A percentile compares a stretch with the other conserved stretches of the same genome.
Conservation (phyloP, 2,329 filamentous ascomycete species). For the Pseudopyricularia javanii region DNA sequence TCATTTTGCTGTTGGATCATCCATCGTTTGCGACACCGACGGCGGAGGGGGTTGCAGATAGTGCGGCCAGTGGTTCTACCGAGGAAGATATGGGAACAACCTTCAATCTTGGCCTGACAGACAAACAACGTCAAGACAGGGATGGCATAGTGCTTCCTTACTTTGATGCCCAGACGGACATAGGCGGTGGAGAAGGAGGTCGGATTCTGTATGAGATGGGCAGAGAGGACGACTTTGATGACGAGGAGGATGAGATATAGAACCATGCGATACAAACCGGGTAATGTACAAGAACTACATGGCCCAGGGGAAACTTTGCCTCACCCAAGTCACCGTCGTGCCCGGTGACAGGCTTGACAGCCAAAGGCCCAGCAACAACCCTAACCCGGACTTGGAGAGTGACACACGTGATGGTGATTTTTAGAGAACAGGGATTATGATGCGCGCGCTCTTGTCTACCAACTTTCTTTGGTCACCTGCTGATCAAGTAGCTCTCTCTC, state of each 20-base stretch:
- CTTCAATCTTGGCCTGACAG: slow-evolving; percentile 77
- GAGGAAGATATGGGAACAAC: slow-evolving; percentile 57
- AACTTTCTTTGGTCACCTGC: background rate
- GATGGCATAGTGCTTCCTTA: slow-evolving; percentile 90
- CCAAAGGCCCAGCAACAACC: background rate
- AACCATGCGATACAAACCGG: background rate
- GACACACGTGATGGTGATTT: background rate
- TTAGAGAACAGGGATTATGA: background rate
- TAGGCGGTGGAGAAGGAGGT: slow-evolving; percentile 71
- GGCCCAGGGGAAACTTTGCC: no score
- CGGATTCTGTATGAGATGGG: slow-evolving; percentile 96
- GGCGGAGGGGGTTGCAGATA: slow-evolving; percentile 16
- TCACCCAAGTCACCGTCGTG: no score
- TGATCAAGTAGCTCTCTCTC: no score
- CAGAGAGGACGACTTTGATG: slow-evolving; percentile 75
- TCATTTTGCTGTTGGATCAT: slow-evolving; percentile 64
- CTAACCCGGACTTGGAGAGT: background rate
- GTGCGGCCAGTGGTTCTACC: slow-evolving; percentile 18
- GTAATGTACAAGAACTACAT: no score
- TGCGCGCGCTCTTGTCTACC: background rate
- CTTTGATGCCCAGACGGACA: slow-evolving; percentile 84
- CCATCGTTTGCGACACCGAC: slow-evolving; percentile 46
- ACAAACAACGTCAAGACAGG: slow-evolving; percentile 75
- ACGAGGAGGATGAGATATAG: slow-evolving; percentile 69
- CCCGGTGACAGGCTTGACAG: no score